Evolutionary conservation across 192 early-diverging fungal species (phyloP).

Genomic region (Entomortierella parvispora): DNA sequence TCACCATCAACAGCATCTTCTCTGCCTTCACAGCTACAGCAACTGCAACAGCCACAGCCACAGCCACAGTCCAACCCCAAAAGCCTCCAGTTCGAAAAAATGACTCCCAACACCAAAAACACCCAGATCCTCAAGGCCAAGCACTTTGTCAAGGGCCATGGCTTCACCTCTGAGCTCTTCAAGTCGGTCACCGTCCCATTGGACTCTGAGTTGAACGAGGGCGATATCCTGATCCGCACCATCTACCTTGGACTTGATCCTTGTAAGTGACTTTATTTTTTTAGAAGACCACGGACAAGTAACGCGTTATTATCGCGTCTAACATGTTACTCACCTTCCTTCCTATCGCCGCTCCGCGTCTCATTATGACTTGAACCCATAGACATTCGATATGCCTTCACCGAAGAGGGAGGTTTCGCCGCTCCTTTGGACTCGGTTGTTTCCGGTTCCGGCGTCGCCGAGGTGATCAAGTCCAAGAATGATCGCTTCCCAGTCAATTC

Average conservation of each 20-base stretch:
- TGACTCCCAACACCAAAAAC: slow-evolving; percentile 15
- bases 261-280: slow-evolving; percentile 11
- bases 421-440: neutral
- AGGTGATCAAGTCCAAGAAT: slow-evolving; percentile 27
- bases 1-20: too few relatives aligned
- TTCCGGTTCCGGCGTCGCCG: slow-evolving; percentile 9
- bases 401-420: neutral
- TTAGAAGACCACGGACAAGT: too few relatives aligned
- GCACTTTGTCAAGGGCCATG: neutral
- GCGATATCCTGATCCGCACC: slow-evolving; percentile 15
- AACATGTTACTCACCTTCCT: neutral
- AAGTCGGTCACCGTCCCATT: neutral
- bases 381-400: slow-evolving; percentile 11
- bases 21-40: too few relatives aligned
- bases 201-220: slow-evolving; percentile 36
- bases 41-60: too few relatives aligned
- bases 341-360: too few relatives aligned
- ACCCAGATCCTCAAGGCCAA: slow-evolving; percentile 19
- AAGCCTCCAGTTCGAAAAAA: too few relatives aligned
- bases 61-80: too few relatives aligned
- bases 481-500: slow-evolving; percentile 59
- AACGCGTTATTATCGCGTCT: too few relatives aligned
- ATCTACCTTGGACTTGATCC: slow-evolving; percentile 16
- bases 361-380: neutral
- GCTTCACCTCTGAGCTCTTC: slow-evolving; percentile 5